A percentile compares a stretch with the other conserved stretches of the same genome.
Conservation (phyloP, 257 asterid genomes). For the Jacaranda mimosifolia region DNA sequence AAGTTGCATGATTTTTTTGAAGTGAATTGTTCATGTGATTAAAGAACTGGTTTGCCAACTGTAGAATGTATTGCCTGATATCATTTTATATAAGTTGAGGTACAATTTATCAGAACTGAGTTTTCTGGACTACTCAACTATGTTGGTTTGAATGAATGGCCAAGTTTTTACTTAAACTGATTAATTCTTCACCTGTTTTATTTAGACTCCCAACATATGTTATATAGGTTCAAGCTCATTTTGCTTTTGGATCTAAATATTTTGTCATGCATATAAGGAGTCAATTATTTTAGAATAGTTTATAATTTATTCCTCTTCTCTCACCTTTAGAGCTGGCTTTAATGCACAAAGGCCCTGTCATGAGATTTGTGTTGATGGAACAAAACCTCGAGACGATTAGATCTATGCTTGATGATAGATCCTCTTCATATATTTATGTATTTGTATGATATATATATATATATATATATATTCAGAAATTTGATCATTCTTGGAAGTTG, state of each 20-base stretch:
- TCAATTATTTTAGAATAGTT: no score
- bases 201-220: no score
- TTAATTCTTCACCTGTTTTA: not conserved
- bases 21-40: conserved; percentile 15
- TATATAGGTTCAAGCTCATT: not conserved
- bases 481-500: conserved; percentile 20
- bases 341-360: no score
- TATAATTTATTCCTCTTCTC: no score
- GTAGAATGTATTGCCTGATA: not conserved
- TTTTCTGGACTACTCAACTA: not conserved
- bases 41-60: not conserved
- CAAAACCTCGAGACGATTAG: no score
- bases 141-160: not conserved
- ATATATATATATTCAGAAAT: no score
- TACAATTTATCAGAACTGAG: not conserved
- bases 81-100: no score
- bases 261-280: not conserved
- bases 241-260: not conserved
- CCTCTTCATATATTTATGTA: no score
- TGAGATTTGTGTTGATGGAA: no score
- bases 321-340: no score
- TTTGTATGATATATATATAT: no score
- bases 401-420: no score
- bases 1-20: conserved; percentile 22
- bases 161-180: not conserved